Evolutionary conservation across 805 yeast species (phyloP).

Genomic region (Yamadazyma tumulicola): DNA sequence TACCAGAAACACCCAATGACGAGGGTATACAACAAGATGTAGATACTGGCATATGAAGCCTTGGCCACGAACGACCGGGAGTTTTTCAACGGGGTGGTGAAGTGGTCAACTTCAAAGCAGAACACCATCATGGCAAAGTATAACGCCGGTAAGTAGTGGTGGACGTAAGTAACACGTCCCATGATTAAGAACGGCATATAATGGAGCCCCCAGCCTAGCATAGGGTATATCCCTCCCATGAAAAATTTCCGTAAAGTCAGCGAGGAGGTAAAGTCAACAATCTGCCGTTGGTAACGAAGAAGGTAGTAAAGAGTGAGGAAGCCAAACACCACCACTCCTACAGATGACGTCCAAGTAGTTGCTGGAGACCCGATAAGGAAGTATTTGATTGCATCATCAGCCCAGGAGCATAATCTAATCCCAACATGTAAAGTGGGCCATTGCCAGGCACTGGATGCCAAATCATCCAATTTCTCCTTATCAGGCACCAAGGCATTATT

Average conservation of each 20-base stretch:
- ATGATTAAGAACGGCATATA: slow-evolving; percentile 83
- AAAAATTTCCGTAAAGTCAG: slow-evolving; percentile 47
- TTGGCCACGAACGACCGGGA: slow-evolving; percentile 14
- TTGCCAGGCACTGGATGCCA: slow-evolving; percentile 78
- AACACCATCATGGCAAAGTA: slow-evolving; percentile 86
- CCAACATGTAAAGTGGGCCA: slow-evolving; percentile 75
- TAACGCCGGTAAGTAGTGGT: slow-evolving; percentile 93
- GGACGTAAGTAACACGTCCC: slow-evolving; percentile 97
- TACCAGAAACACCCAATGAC: slow-evolving; percentile 41
- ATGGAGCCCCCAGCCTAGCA: slow-evolving; percentile 88
- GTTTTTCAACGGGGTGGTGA: slow-evolving; percentile 26
- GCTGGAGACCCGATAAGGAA: slow-evolving; percentile 69
- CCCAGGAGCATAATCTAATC: slow-evolving; percentile 77
- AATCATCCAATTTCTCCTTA: slow-evolving; percentile 61
- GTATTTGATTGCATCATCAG: slow-evolving; percentile 49
- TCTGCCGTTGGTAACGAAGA: slow-evolving; percentile 71
- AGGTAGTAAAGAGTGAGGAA: slow-evolving; percentile 38
- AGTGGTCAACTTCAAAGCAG: slow-evolving; percentile 55
- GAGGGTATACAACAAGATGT: slow-evolving; percentile 24
- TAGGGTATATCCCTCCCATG: slow-evolving; percentile 79
- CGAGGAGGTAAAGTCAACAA: slow-evolving; percentile 47
- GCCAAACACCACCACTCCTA: slow-evolving; percentile 54
- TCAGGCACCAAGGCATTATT: slow-evolving; percentile 82
- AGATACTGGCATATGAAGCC: slow-evolving; percentile 21
- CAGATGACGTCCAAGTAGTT: slow-evolving; percentile 66